Evolutionary conservation across 176 grass and related monocot genomes (phyloP), one percentile per base, ranked within the genome.

Genomic region (Puya raimondii): DNA sequence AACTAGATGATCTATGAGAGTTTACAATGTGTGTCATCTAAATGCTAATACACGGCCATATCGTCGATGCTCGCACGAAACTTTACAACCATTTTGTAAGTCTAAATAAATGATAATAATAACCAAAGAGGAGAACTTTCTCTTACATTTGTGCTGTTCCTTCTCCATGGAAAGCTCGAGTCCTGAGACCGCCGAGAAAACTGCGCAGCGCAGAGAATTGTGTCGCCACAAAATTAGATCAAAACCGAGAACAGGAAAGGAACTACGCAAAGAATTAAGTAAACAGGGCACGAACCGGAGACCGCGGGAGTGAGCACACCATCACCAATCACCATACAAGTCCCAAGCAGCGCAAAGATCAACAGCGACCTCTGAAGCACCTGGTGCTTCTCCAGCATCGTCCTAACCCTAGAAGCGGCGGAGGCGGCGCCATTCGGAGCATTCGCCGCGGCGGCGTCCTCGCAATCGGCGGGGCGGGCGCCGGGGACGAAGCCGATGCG

Each of bases 291-390:
- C 84, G 15, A 85, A 97, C 94, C 86, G 15, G 89, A 97, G 56
- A 97, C 70, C 26, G 94, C 89, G 17, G 94, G 89, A 50, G 94
- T 92, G 73, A 97, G 87, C 49, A 97, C 86, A 25, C 94, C 94
- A 83, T 97, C 94, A 53, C 94, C 86, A 74, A 97, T 90, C 53
- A 92, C 84, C 94, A 97, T 97, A 61, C 84, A 92, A 16, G 89
- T 90, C 25, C 94, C 94, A 2, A 97, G 86, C 74, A 97, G 80
- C 2, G 89, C 82, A 54, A 97, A 72, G 3, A 92, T 65, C 65
- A 97, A 68, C 22, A 97, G 75, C 78, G 87, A 1, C 70, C 85
- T 83, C 75, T 85, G 93, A 64, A 92, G 85, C 49, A 85, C 74
- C 71, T 79, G 71, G 64, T 81, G 81, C 67, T 89, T 84, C 72